Percentiles rank a stretch among this genome's conserved stretches.
Evolutionary conservation across 306 rosid genomes (phyloP).

Genomic region (Lathyrus aphaca): DNA sequence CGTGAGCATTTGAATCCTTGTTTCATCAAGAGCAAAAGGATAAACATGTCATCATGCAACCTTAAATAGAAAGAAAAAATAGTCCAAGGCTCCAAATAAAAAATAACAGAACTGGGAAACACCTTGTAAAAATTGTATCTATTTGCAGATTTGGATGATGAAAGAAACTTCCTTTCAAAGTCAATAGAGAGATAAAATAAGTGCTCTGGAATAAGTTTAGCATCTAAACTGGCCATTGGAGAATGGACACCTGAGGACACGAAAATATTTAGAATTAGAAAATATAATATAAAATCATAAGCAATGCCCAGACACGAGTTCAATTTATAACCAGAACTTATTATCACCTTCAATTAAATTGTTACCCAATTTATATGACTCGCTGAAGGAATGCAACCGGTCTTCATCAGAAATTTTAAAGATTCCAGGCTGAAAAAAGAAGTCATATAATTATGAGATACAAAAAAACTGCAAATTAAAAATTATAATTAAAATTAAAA

Average conservation of each 20-base stretch:
- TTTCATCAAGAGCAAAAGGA: slow-evolving; percentile 18
- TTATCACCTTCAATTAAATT: slow-evolving; percentile 66
- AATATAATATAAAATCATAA: background rate
- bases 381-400: slow-evolving; percentile 58
- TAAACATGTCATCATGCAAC: slow-evolving; percentile 27
- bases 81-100: background rate
- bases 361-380: slow-evolving; percentile 68
- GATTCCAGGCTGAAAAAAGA: slow-evolving; percentile 63
- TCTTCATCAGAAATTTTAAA: slow-evolving; percentile 60
- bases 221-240: slow-evolving; percentile 65
- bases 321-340: background rate
- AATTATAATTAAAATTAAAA: too few relatives aligned
- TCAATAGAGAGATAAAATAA: slow-evolving; percentile 74
- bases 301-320: background rate
- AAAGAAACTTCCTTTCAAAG: slow-evolving; percentile 51
- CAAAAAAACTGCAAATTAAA: too few relatives aligned
- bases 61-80: slow-evolving; percentile 1
- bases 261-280: slow-evolving; percentile 6
- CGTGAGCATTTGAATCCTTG: slow-evolving; percentile 83
- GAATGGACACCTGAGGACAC: slow-evolving; percentile 54
- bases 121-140: slow-evolving; percentile 90
- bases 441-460: background rate
- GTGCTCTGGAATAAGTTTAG: slow-evolving; percentile 78
- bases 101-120: slow-evolving; percentile 11
- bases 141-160: slow-evolving; percentile 47